Percentiles rank a stretch among this genome's conserved stretches.
Evolutionary conservation across 2,329 filamentous ascomycete genomes (phyloP).

Genomic region (Phialocephala sp.): DNA sequence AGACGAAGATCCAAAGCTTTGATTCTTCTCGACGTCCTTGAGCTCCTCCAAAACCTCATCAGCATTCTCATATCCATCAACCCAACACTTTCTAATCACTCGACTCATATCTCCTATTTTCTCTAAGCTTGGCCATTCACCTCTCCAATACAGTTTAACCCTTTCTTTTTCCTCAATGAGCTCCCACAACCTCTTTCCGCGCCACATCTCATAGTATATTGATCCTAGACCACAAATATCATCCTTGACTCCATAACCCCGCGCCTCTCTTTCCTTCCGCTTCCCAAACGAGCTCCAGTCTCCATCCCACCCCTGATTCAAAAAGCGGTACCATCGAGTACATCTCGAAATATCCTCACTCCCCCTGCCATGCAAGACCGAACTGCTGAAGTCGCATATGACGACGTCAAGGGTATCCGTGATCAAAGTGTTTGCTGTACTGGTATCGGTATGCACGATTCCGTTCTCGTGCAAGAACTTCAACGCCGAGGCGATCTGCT

Average conservation of each 20-base stretch:
- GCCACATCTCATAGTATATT: slow-evolving; percentile 19
- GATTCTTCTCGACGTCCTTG: background rate
- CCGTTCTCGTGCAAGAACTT: slow-evolving; percentile 17
- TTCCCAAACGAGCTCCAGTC: background rate
- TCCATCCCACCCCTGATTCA: background rate
- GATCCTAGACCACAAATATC: slow-evolving; percentile 15
- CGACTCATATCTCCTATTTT: slow-evolving; percentile 9
- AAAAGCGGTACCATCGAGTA: slow-evolving; percentile 18
- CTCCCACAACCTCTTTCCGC: slow-evolving; percentile 12
- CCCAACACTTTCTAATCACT: slow-evolving; percentile 18
- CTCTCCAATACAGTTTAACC: slow-evolving; percentile 9
- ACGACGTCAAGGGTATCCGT: slow-evolving; percentile 16
- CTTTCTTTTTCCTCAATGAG: slow-evolving; percentile 7
- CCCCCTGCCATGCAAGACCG: slow-evolving; percentile 10
- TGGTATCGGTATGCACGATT: slow-evolving; percentile 19
- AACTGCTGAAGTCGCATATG: slow-evolving; percentile 20
- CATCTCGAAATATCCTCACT: slow-evolving; percentile 10
- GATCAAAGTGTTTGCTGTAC: slow-evolving; percentile 19
- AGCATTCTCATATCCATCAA: slow-evolving; percentile 16
- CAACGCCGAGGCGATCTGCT: slow-evolving; percentile 15
- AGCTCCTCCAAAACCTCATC: slow-evolving; percentile 10
- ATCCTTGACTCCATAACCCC: slow-evolving; percentile 9
- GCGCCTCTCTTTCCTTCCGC: slow-evolving; percentile 11
- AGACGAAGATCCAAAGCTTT: background rate
- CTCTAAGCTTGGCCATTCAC: slow-evolving; percentile 14